Base-by-base conservation (phyloP, 176 grass and related monocot genomes). In the Oryza officinalis region DNA sequence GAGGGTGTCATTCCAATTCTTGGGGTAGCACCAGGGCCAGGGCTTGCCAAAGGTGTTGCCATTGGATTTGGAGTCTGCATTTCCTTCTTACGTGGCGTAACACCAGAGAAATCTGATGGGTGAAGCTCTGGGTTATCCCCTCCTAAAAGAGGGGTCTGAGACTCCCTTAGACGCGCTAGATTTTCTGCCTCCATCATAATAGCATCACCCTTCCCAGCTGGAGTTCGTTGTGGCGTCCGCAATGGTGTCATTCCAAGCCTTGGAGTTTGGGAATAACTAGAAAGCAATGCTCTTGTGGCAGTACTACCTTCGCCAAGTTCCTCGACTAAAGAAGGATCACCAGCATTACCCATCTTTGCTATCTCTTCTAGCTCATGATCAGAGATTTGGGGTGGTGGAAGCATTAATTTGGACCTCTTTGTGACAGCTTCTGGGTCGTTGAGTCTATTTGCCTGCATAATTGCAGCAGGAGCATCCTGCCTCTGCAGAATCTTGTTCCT, bases 121-220 rank as follows among this genome's bases (percentile, higher is more conserved):
- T 97, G 90, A 71, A 97, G 88, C 30, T 92, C 94, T 28, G 95
- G 95, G 82, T 97, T 97, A 28, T 97, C 92, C 0, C 95, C 95
- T 68, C 95, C 95, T 71, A 97, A 89, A 69, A 97, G 90, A 52
- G 95, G 95, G 12, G 95, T 97, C 73, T 97, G 95, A 60, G 95
- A 97, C 81, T 97, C 92, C 81, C 95, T 91, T 70, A 97, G 68
- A 45, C 92, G 88, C 65, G 95, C 95, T 76, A 94, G 90, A 86
- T 97, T 94, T 82, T 97, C 95, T 74, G 95, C 95, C 79, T 97
- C 95, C 95, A 97, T 97, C 95, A 97, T 97, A 83, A 97, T 92
- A 85, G 92, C 86, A 22, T 97, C 95, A 72, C 95, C 92, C 81
- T 97, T 97, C 54, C 95, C 95, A 81, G 76, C 78, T 60, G 88